These are phyloP conservation scores for Bathelium albidoporum DNA, from an alignment of 495 filamentous ascomycete genomes.

Conservation along the genomic window DNA sequence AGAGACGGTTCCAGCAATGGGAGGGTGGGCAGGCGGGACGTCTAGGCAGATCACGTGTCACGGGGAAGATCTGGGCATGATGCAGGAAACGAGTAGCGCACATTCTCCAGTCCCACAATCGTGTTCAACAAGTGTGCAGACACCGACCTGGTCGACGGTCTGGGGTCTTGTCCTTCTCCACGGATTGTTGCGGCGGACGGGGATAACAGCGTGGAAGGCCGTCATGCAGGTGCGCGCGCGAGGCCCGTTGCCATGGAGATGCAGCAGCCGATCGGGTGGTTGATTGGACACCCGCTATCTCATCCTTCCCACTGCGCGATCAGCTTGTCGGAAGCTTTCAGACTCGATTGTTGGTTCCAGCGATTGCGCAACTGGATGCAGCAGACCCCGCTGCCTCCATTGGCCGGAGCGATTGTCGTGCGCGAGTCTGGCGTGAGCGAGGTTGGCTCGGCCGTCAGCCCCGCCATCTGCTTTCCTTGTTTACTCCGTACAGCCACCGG, in stretches of 20 bases:
- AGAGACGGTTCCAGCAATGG: too few species aligned
- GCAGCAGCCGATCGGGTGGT: not conserved
- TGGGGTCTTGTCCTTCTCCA: too few species aligned
- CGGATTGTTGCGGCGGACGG: not conserved
- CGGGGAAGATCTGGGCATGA: too few species aligned
- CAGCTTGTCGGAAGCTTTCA: not conserved
- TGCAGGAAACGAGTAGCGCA: too few species aligned
- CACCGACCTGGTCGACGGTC: too few species aligned
- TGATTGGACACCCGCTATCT: not conserved
- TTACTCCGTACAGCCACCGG: conserved; percentile 4
- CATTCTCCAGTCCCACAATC: too few species aligned
- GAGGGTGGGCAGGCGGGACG: too few species aligned
- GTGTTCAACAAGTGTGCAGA: too few species aligned
- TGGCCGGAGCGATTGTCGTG: not conserved
- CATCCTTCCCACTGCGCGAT: not conserved
- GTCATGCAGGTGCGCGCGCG: not conserved
- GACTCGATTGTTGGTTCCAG: not conserved
- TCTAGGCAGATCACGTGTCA: too few species aligned
- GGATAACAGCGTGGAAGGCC: not conserved
- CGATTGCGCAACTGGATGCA: not conserved
- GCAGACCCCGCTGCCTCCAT: not conserved
- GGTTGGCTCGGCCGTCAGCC: not conserved
- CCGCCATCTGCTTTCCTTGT: not conserved
- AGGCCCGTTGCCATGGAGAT: conserved; percentile 1
- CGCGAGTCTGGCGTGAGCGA: not conserved